Evolutionary conservation across 2,329 filamentous ascomycete species (phyloP), one percentile per base, ranked within the genome.

Genomic region (Endoconidiophora laricicola): DNA sequence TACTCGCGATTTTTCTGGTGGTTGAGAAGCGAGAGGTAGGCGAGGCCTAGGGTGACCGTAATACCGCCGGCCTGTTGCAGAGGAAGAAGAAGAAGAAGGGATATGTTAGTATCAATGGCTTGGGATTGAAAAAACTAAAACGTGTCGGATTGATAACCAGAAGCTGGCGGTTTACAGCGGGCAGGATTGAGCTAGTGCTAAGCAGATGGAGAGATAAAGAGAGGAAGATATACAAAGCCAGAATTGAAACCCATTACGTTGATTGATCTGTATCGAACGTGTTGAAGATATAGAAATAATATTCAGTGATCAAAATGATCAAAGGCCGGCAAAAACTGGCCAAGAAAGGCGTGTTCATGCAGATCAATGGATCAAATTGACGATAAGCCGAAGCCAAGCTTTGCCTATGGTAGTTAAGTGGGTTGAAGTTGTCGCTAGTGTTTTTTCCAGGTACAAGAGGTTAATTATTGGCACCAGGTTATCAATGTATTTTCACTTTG

Each of bases 11-110:
- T 82, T 55, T 76, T 75, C 57, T 79, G 76, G 66, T 88, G 83
- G 18, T 81, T 69, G 59, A 81, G 73, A 33, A 85, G 67, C 45
- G 79, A 78, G 50, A 88, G 70, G 65, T 86, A 88, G 58, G 84
- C 75, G 53, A 83, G 60, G 41, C 79, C 79, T 54, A 85, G 76
- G 45, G 83, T 87, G 54, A 90, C 69, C 56, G 83, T 82, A 50
- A 86, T 76, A 57, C 84, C 83, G 60, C 83, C 80, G 56, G 82
- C 77, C 83, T 88, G 56, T 38, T 20, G 4, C 6, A 4, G 20
- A 6, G 7, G 23, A 2, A 24, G 16, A 16, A 18, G n/a, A 29
- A 12, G 24, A 38, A 23, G 20, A 44, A 5, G 24, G 2, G 24
- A 2, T 3, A 14, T 9, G 37, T 22, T 16, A 49, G 23, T 22